Conservation (phyloP, 2,329 filamentous ascomycete species). For the Clarireedia sp. region DNA sequence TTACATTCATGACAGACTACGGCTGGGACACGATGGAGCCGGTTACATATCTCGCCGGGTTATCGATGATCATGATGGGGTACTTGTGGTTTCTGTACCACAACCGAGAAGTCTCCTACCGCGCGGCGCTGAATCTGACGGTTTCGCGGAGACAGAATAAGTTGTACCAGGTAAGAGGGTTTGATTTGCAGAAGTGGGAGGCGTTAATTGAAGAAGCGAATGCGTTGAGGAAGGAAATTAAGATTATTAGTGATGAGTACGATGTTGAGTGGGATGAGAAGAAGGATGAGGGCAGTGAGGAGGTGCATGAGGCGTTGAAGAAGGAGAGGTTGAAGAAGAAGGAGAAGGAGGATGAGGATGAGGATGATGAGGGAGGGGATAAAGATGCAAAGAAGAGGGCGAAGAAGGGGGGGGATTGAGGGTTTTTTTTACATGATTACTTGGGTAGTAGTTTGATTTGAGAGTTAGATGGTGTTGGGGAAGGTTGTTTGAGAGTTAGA, state of each 20-base stretch:
- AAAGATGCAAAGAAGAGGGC: conserved; percentile 3
- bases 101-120: conserved; percentile 81
- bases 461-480: too few species aligned
- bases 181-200: conserved; percentile 74
- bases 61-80: conserved; percentile 78
- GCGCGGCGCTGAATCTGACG: conserved; percentile 78
- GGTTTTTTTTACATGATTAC: too few species aligned
- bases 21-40: conserved; percentile 92
- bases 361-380: conserved; percentile 30
- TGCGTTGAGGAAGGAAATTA: conserved; percentile 67
- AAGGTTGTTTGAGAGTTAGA: too few species aligned
- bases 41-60: conserved; percentile 80
- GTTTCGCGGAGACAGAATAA: conserved; percentile 69
- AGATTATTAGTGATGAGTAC: conserved; percentile 73
- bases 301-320: conserved; percentile 50
- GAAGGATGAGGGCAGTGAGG: conserved; percentile 61
- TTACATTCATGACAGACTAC: conserved; percentile 63
- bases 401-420: not conserved
- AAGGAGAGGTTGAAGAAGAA: conserved; percentile 37
- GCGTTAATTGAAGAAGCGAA: conserved; percentile 73
- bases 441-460: too few species aligned
- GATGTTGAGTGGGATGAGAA: conserved; percentile 84
- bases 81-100: conserved; percentile 94
- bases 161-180: conserved; percentile 67
- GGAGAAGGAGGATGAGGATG: conserved; percentile 31